These are phyloP conservation scores for Bullera alba DNA, from an alignment of 768 basidiomycete genomes.

Conservation along the genomic window DNA sequence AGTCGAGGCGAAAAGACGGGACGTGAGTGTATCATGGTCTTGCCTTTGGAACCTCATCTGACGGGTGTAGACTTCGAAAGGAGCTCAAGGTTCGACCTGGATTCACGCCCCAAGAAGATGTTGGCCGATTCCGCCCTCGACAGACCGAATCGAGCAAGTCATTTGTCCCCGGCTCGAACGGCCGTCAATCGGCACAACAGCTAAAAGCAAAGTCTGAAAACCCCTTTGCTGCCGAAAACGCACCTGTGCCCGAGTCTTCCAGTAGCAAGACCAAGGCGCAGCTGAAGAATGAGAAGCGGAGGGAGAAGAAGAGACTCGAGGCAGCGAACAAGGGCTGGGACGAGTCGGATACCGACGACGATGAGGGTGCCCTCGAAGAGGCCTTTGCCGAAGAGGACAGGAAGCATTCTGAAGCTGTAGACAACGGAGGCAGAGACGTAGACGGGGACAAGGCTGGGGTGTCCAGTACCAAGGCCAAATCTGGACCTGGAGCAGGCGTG, in stretches of 20 bases:
- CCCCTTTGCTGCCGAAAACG: slow-evolving; percentile 15
- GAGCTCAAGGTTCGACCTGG: slow-evolving; percentile 84
- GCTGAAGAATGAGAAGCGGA: slow-evolving; percentile 76
- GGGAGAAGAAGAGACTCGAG: slow-evolving; percentile 67
- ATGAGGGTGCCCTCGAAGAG: slow-evolving; percentile 26
- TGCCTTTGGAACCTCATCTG: background rate
- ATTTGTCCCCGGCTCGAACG: slow-evolving; percentile 70
- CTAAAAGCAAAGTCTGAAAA: slow-evolving; percentile 5
- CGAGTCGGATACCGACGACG: slow-evolving; percentile 65
- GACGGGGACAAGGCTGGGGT: background rate
- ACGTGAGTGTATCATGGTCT: slow-evolving; percentile 55
- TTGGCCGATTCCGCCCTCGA: slow-evolving; percentile 74
- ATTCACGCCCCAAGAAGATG: slow-evolving; percentile 90
- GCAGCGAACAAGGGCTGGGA: slow-evolving; percentile 49
- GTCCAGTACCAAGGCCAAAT: too few relatives aligned
- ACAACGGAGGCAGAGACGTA: background rate
- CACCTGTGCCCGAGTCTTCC: slow-evolving; percentile 1
- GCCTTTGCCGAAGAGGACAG: slow-evolving; percentile 25
- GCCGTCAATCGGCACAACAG: slow-evolving; percentile 52
- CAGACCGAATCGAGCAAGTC: slow-evolving; percentile 61
- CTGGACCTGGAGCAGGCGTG: too few relatives aligned
- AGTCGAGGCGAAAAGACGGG: slow-evolving; percentile 74
- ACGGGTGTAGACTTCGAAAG: slow-evolving; percentile 64
- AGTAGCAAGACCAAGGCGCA: slow-evolving; percentile 49
- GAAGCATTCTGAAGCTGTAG: background rate